Percentiles rank a stretch among this genome's conserved stretches.
Conservation (phyloP, 345 rosid species). For the Limnanthes douglasii region DNA sequence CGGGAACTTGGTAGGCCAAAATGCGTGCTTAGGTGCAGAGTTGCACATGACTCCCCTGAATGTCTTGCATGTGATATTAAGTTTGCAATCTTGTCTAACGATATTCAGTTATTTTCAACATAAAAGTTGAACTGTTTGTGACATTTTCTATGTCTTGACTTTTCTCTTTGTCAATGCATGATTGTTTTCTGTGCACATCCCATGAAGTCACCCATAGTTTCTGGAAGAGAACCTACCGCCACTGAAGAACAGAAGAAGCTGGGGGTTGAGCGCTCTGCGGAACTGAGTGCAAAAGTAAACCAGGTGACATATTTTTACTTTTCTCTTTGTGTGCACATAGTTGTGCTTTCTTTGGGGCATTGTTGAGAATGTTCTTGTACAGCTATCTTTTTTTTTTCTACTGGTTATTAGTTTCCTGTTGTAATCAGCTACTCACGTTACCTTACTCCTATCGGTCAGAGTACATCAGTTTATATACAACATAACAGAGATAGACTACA, state of each 20-base stretch:
- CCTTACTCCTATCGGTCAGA: too few relatives aligned
- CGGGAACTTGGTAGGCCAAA: too few relatives aligned
- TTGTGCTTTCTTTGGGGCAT: constrained; percentile 1
- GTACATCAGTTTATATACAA: too few relatives aligned
- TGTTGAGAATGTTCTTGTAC: constrained; percentile 2
- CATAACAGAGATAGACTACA: too few relatives aligned
- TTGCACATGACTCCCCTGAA: too few relatives aligned
- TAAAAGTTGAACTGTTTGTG: too few relatives aligned
- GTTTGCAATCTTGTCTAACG: too few relatives aligned
- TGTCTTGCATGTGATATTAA: too few relatives aligned
- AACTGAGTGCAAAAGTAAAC: constrained; percentile 86
- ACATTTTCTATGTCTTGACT: constrained; percentile 4
- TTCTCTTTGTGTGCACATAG: constrained; percentile 5
- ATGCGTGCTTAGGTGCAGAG: too few relatives aligned
- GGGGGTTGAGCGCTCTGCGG: constrained; percentile 74
- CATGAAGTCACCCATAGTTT: constrained; percentile 68
- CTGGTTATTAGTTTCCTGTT: not conserved
- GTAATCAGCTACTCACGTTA: not conserved
- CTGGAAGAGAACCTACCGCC: constrained; percentile 97
- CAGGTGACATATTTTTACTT: constrained; percentile 63
- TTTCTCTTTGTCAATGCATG: constrained; percentile 7
- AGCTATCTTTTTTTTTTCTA: constrained; percentile 1
- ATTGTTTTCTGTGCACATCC: constrained; percentile 7
- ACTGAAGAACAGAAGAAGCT: constrained; percentile 70
- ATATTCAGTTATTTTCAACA: too few relatives aligned